Evolutionary conservation across 768 basidiomycete genomes (phyloP), one percentile per base, ranked within the genome.

Genomic region (Clavaria fumosa): DNA sequence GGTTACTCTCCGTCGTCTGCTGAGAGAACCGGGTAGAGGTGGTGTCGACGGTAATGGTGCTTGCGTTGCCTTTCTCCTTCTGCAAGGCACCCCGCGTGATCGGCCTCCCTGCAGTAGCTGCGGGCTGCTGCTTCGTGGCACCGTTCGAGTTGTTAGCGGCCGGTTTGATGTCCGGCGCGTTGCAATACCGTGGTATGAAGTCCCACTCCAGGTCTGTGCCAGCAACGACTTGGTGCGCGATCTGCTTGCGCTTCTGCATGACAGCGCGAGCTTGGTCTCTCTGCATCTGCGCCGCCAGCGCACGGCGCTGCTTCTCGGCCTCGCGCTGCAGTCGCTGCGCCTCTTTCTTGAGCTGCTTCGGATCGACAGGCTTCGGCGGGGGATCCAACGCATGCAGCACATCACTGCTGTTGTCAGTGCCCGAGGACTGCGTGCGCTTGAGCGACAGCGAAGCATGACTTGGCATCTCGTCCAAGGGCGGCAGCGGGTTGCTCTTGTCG

Each of bases 251-350:
- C 62, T 91, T 93, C 50, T 78, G 72, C 76, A 91, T 81, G 57
- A 93, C 89, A 31, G 85, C 86, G 38, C 89, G 73, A 12, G 89
- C 84, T 56, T 89, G 81, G 49, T 95, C 90, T 48, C 76, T 73
- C 43, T 84, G 75, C 51, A 63, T 75, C 48, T 73, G 75, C 54
- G 78, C 73, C 12, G 69, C 73, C 44, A 82, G 65, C 39, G 75
- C 75, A 45, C 86, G 82, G 44, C 79, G 76, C 47, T 84, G 81
- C 50, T 78, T 72, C 63, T 90, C 85, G 14, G 82, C 81, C 56
- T 91, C 86, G 42, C 69, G 72, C 40, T 75, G 72, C 35, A 81
- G 54, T 26, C 79, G 72, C 50, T 82, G 76, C 2, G 78, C 78
- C 56, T 86, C 80, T 59, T 84, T 84, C 65, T 82, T 84, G 53